These are phyloP conservation scores for Citrus trifoliata DNA, from an alignment of 345 rosid genomes.

Conservation along the genomic window DNA sequence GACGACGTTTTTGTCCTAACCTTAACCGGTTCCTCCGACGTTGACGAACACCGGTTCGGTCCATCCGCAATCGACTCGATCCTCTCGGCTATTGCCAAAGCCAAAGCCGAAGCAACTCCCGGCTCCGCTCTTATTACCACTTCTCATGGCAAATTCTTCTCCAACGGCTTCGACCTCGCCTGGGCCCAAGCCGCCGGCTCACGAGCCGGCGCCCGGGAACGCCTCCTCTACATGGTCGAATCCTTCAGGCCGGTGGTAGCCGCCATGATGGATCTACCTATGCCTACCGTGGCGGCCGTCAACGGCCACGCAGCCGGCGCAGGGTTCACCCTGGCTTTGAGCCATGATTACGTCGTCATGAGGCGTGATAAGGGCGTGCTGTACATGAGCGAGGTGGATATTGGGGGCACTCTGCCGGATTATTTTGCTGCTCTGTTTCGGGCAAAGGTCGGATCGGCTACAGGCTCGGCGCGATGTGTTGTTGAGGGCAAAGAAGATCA, in stretches of 20 bases:
- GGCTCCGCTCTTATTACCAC: conserved; percentile 77
- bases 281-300: conserved; percentile 83
- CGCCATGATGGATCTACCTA: conserved; percentile 61
- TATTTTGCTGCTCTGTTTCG: conserved; percentile 46
- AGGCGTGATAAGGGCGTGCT: conserved; percentile 67
- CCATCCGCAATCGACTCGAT: conserved; percentile 46
- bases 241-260: conserved; percentile 47
- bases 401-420: conserved; percentile 62
- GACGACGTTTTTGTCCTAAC: conserved; percentile 65
- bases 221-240: conserved; percentile 49
- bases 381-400: conserved; percentile 77
- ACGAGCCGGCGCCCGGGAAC: conserved; percentile 24
- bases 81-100: conserved; percentile 45
- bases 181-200: conserved; percentile 67
- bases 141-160: conserved; percentile 70
- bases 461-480: conserved; percentile 52
- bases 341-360: conserved; percentile 67
- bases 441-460: conserved; percentile 42
- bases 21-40: conserved; percentile 40
- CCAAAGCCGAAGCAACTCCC: conserved; percentile 51
- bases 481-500: conserved; percentile 51
- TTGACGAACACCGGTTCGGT: conserved; percentile 56
- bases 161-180: conserved; percentile 75
- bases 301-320: conserved; percentile 88
- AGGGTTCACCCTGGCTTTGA: conserved; percentile 55